Evolutionary conservation across 192 early-diverging fungal genomes (phyloP), one percentile per base, ranked within the genome.

Genomic region (Coemansia umbellata): DNA sequence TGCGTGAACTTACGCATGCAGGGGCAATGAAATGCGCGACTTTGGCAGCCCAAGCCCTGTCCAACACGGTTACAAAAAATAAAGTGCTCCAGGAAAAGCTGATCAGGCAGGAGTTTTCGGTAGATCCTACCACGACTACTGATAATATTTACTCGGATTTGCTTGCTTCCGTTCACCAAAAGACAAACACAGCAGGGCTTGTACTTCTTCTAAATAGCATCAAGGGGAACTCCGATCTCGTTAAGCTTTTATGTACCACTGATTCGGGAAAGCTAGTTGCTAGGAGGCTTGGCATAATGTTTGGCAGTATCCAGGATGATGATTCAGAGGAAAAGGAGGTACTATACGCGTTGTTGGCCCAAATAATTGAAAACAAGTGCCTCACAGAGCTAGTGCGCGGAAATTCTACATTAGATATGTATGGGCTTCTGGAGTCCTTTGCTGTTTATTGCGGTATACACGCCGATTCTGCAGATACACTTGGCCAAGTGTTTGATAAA

Each of bases 191-290:
- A 35, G 58, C 70, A 4, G 63, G 63, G 6, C 31, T 66, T 27
- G 48, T 74, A 18, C 63, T 74, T 45, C 17, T 74, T 10, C 50
- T 74, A 1, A 74, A 66, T 52, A 58, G 47, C 31, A n/a, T 74
- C 18, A 62, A 58, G 33, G 63, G 11, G 35, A 31, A 58, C 13
- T 17, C 24, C 2, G 47, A 26, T 8, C 26, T 58, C 1, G 27
- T 48, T 2, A 14, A 27, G 9, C 27, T 53, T 3, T 24, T 74
- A 3, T 74, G 70, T 51, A 23, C 26, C 13, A 31, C 39, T 1
- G 50, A 61, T 21, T 28, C 57, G 1, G 70, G 70, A 2, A 54
- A 36, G 8, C 14, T 37, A 43, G 15, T 74, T 3, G 63, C 40
- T 10, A 31, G 39, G 22, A 58, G 35, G 28, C 35, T 74, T n/a